phyloP scores from a whole-genome alignment of 139 green algal genomes.

The Chlorokybus atmophyticus region DNA sequence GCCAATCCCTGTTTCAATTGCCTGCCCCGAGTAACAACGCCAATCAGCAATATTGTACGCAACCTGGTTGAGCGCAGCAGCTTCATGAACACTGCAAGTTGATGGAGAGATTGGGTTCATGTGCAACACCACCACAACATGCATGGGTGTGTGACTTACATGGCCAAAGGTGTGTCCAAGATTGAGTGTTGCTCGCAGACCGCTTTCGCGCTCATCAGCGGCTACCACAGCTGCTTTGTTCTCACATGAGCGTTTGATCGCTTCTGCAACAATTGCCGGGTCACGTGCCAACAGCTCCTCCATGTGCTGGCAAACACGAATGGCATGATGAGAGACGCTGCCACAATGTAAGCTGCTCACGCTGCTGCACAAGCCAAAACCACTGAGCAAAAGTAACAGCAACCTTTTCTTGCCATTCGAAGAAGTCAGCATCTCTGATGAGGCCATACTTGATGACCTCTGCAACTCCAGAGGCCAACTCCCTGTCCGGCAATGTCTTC shows the following conservation, averaged over 20 bases:
- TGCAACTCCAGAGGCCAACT: conserved; percentile 79
- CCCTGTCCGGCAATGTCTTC: conserved; percentile 71
- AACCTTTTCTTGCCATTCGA: conserved; percentile 81
- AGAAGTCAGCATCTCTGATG: conserved; percentile 83
- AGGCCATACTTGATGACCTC: conserved; percentile 98
- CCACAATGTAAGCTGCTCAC: not conserved
- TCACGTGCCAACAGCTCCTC: conserved; percentile 69
- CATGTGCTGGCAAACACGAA: too few species aligned
- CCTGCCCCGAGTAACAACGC: conserved; percentile 25
- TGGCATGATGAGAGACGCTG: not conserved
- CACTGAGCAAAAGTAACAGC: too few species aligned
- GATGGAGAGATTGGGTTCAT: not conserved
- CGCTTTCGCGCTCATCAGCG: conserved; percentile 83
- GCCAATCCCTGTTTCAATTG: conserved; percentile 74
- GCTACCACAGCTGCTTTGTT: conserved; percentile 93
- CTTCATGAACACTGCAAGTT: not conserved
- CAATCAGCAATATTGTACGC: too few species aligned
- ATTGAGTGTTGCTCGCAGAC: conserved; percentile 93
- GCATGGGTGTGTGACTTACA: conserved; percentile 7
- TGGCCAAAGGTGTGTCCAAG: conserved; percentile 98
- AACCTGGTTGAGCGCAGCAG: too few species aligned
- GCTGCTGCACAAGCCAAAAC: too few species aligned
- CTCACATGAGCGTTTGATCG: conserved; percentile 83
- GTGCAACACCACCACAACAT: not conserved
- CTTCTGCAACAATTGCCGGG: conserved; percentile 64